A percentile compares a stretch with the other conserved stretches of the same genome.
phyloP scores from a whole-genome alignment of 305 asterid genomes.

The Fraxinus ornus region DNA sequence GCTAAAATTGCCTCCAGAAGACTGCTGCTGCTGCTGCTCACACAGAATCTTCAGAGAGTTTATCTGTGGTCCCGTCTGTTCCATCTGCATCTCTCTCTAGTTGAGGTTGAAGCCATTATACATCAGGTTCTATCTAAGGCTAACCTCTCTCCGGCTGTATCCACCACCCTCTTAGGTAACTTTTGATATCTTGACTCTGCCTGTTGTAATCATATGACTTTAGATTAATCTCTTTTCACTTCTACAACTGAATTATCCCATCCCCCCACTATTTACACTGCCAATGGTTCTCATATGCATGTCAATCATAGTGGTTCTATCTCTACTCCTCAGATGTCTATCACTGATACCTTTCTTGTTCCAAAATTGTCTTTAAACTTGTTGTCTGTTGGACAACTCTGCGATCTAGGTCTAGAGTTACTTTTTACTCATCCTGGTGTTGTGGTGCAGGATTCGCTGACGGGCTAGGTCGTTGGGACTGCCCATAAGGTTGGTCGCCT shows the following conservation, averaged over 20 bases:
- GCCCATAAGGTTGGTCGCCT: background rate
- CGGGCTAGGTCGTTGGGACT: background rate
- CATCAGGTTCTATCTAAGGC: background rate
- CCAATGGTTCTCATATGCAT: background rate
- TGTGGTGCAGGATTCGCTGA: background rate
- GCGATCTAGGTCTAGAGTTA: background rate
- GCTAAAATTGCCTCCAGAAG: background rate
- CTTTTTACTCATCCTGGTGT: background rate
- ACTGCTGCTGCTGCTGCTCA: background rate
- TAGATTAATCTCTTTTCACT: background rate
- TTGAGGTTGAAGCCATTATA: background rate
- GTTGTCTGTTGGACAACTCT: background rate
- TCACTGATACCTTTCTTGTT: background rate
- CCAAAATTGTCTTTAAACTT: background rate
- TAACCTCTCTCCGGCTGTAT: background rate
- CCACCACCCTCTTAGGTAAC: background rate
- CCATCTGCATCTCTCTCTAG: background rate
- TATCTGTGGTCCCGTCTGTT: background rate
- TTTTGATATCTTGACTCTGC: background rate
- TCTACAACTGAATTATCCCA: background rate
- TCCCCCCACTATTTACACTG: background rate
- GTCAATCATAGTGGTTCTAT: background rate
- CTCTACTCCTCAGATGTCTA: background rate
- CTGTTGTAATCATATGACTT: background rate
- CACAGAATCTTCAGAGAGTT: background rate